Percentiles rank a stretch among this genome's conserved stretches.
phyloP scores from a whole-genome alignment of 163 green algal genomes.

The Picocystis sp. region DNA sequence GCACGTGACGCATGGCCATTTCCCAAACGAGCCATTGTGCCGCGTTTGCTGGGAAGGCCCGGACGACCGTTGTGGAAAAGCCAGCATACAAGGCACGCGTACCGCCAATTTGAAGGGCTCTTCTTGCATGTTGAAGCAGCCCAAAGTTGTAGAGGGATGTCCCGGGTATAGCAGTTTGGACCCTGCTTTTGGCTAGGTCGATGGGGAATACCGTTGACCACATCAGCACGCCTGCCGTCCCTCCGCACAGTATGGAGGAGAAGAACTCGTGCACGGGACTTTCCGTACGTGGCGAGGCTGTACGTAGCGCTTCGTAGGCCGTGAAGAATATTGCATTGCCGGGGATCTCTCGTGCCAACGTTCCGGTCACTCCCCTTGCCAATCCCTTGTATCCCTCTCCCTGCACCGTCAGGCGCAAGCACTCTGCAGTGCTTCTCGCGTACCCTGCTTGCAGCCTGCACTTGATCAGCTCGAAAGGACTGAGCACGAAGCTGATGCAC shows the following conservation, averaged over 20 bases:
- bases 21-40: constrained; percentile 77
- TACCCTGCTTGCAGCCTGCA: constrained; percentile 12
- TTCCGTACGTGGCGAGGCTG: constrained; percentile 5
- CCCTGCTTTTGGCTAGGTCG: constrained; percentile 72
- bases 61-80: constrained; percentile 48
- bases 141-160: constrained; percentile 26
- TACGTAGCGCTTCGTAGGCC: constrained; percentile 31
- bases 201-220: constrained; percentile 65
- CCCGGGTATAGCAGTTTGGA: constrained; percentile 55
- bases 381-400: constrained; percentile 46
- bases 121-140: constrained; percentile 26
- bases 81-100: constrained; percentile 44
- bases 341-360: constrained; percentile 37
- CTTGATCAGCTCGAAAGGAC: constrained; percentile 71
- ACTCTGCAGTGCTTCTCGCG: constrained; percentile 15
- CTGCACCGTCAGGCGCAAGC: constrained; percentile 28
- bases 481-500: constrained; percentile 47
- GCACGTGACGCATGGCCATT: constrained; percentile 9
- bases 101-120: constrained; percentile 33
- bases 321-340: constrained; percentile 74
- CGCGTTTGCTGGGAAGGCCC: constrained; percentile 79
- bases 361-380: constrained; percentile 45
- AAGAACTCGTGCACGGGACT: constrained; percentile 1
- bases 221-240: constrained; percentile 51
- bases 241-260: constrained; percentile 41